These are phyloP conservation scores for Cyclostephanos invisitatus DNA, from an alignment of 108 stramenopile genomes.

Conservation along the genomic window DNA sequence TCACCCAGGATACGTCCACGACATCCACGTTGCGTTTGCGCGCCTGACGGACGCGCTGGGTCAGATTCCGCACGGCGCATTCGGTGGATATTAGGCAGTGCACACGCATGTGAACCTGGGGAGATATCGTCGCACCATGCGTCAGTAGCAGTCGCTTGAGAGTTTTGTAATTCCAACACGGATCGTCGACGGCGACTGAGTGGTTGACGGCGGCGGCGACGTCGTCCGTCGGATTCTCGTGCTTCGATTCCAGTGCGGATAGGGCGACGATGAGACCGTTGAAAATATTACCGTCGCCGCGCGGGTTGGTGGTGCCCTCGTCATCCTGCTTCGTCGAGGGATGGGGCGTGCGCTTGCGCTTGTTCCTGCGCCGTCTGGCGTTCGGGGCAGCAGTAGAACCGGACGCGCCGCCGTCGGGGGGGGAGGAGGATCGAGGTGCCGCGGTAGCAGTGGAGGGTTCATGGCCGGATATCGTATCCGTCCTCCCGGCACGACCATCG, in stretches of 20 bases:
- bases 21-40: constrained; percentile 66
- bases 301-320: background rate
- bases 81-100: constrained; percentile 52
- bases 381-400: background rate
- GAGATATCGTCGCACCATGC: constrained; percentile 59
- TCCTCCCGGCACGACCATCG: background rate
- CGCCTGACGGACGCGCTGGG: constrained; percentile 83
- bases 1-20: constrained; percentile 60
- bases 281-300: constrained; percentile 23
- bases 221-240: background rate
- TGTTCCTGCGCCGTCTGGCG: background rate
- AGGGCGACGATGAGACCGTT: constrained; percentile 60
- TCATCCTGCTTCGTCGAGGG: background rate
- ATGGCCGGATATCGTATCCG: background rate
- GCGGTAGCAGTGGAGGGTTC: background rate
- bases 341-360: background rate
- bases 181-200: background rate
- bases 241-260: constrained; percentile 51
- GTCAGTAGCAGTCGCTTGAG: constrained; percentile 39
- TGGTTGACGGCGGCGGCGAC: background rate
- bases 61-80: constrained; percentile 51
- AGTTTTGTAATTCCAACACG: constrained; percentile 28
- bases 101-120: constrained; percentile 73
- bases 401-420: background rate
- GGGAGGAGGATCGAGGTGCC: background rate